Percentiles rank a stretch among this genome's conserved stretches.
Conservation (phyloP, 768 basidiomycete genomes). For the Termitomyces sp. region DNA sequence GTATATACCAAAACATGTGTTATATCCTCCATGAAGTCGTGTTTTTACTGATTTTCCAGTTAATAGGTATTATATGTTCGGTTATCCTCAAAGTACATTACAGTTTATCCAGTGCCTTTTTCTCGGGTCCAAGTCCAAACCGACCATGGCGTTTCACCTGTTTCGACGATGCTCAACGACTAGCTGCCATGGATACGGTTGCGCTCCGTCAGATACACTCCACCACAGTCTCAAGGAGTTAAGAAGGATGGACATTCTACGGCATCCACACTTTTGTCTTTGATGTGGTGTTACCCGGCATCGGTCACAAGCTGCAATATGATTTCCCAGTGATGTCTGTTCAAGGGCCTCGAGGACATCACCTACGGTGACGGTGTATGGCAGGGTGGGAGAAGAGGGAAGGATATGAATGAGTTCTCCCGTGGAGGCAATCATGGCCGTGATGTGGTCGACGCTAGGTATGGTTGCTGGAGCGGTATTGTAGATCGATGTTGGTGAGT, state of each 20-base stretch:
- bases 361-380: constrained; percentile 1
- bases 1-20: too few relatives aligned
- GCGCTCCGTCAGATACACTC: neutral
- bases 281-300: neutral
- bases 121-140: neutral
- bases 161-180: neutral
- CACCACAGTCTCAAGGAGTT: constrained; percentile 2
- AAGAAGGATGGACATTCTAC: neutral
- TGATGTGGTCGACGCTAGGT: constrained; percentile 5
- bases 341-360: constrained; percentile 8
- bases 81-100: neutral
- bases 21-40: neutral
- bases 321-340: neutral
- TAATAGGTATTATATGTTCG: neutral
- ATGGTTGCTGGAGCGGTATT: constrained; percentile 1
- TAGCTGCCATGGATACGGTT: constrained; percentile 8
- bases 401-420: constrained; percentile 1
- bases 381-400: neutral
- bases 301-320: neutral
- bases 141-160: neutral
- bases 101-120: neutral
- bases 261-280: neutral
- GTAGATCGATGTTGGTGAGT: neutral
- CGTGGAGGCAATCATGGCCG: neutral
- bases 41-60: neutral